Conservation (phyloP, 1,139 yeast species). For the Sugiyamaella japonica region DNA sequence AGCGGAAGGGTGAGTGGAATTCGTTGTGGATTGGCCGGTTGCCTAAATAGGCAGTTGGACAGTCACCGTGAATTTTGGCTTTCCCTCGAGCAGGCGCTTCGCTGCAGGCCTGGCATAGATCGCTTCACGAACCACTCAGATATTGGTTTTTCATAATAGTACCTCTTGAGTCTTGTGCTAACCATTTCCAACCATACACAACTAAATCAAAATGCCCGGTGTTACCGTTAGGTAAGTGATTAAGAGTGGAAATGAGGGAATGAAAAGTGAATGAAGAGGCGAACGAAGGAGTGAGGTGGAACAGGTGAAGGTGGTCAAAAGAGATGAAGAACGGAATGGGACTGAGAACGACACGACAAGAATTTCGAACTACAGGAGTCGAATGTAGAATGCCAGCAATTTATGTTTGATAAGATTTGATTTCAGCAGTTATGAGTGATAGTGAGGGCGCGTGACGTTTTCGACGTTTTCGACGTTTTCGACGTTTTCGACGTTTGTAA, state of each 20-base stretch:
- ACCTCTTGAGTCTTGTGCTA: constrained; percentile 13
- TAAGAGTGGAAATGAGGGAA: neutral
- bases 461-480: no score
- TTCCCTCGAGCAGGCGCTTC: constrained; percentile 3
- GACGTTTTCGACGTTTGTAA: no score
- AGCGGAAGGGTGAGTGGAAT: no score
- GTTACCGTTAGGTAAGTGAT: constrained; percentile 92
- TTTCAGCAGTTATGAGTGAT: neutral
- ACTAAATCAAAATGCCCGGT: constrained; percentile 78
- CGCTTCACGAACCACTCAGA: constrained; percentile 11
- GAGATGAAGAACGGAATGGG: neutral
- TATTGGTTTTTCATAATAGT: constrained; percentile 14
- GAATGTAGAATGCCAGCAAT: neutral
- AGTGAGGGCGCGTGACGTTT: no score
- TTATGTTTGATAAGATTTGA: neutral
- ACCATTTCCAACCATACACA: constrained; percentile 11
- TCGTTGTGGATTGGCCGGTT: neutral
- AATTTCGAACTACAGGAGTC: neutral
- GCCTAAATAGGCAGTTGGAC: constrained; percentile 8
- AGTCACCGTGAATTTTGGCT: constrained; percentile 4
- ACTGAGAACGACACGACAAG: neutral
- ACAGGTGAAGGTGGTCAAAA: no score
- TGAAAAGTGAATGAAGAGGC: neutral
- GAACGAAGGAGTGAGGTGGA: no score
- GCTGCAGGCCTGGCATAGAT: neutral